Conservation (phyloP, 2,329 filamentous ascomycete species). For the Diaporthe vexans region DNA sequence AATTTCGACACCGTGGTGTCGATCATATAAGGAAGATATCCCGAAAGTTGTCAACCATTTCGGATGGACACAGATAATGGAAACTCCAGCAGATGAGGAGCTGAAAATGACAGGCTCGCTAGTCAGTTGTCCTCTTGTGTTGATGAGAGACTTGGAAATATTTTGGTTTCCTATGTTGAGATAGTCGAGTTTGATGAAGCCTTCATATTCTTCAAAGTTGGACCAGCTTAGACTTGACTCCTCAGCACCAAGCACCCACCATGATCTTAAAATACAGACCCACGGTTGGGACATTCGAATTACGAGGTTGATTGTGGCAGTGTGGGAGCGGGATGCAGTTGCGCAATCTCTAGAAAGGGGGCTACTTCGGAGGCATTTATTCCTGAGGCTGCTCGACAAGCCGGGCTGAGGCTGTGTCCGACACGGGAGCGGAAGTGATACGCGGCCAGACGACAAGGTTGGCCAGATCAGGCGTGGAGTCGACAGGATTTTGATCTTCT, state of each 20-base stretch:
- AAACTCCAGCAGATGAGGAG: no score
- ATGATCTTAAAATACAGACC: background rate
- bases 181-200: no score
- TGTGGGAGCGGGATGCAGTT: background rate
- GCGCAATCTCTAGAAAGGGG: slow-evolving; percentile 16
- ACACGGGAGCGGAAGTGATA: background rate
- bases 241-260: background rate
- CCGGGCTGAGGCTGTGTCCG: slow-evolving; percentile 9
- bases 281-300: background rate
- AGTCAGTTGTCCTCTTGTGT: no score
- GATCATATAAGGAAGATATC: no score
- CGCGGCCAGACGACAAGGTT: slow-evolving; percentile 7
- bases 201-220: background rate
- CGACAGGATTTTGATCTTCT: slow-evolving; percentile 21
- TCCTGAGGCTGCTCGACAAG: background rate
- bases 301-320: background rate
- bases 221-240: background rate
- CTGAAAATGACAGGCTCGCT: no score
- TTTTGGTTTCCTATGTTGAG: background rate
- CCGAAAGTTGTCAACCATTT: background rate
- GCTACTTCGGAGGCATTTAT: background rate
- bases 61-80: background rate
- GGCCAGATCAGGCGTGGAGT: slow-evolving; percentile 15
- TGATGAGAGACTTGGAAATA: background rate
- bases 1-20: background rate